Conservation (phyloP, 2,329 filamentous ascomycete species). For the Botrytis aclada region DNA sequence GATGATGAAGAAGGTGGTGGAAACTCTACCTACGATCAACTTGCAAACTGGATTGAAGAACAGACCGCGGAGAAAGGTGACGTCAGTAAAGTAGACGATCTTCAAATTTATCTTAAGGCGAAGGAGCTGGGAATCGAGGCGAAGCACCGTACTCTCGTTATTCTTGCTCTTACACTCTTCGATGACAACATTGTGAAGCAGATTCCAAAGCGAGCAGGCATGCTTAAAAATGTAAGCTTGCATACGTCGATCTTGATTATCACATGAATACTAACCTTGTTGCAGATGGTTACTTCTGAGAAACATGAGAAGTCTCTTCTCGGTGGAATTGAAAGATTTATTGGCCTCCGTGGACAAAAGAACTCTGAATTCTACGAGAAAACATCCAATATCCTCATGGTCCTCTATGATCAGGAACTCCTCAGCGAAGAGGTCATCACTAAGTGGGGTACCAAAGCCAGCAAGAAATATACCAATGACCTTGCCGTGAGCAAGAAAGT, state of each 20-base stretch:
- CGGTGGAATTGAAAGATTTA: conserved; percentile 89
- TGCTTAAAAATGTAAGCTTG: conserved; percentile 82
- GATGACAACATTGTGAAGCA: conserved; percentile 85
- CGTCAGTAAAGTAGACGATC: conserved; percentile 76
- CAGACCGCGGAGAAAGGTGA: conserved; percentile 69
- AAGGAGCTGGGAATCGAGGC: conserved; percentile 91
- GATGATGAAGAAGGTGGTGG: conserved; percentile 75
- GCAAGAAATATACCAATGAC: conserved; percentile 92
- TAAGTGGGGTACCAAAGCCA: conserved; percentile 90
- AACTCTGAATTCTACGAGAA: conserved; percentile 74
- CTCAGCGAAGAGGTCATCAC: conserved; percentile 83
- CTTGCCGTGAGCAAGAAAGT: conserved; percentile 88
- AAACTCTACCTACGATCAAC: conserved; percentile 78
- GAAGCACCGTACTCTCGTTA: conserved; percentile 91
- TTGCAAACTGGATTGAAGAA: conserved; percentile 87
- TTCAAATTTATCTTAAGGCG: conserved; percentile 93
- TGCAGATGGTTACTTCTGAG: conserved; percentile 77
- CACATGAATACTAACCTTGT: neutral
- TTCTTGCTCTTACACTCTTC: conserved; percentile 91
- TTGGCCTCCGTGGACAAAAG: conserved; percentile 68
- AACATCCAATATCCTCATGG: conserved; percentile 82
- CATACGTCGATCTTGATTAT: neutral
- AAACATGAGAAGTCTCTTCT: conserved; percentile 94
- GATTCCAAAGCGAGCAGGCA: conserved; percentile 75
- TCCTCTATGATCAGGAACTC: conserved; percentile 88